A percentile compares a stretch with the other conserved stretches of the same genome.
phyloP scores from a whole-genome alignment of 192 early-diverging fungal genomes.

The Spizellomyces sp. region DNA sequence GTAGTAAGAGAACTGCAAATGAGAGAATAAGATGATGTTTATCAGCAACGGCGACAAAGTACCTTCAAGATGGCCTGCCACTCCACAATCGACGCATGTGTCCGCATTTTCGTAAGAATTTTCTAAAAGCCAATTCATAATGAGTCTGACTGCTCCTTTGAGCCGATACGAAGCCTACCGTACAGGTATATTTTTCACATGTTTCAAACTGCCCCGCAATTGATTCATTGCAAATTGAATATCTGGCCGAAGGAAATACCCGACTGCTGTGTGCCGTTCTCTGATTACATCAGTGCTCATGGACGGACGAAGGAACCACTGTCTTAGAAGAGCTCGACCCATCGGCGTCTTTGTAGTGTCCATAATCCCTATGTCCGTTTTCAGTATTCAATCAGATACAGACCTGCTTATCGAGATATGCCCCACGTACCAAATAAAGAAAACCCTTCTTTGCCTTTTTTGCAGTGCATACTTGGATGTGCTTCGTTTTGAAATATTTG shows the following conservation, averaged over 20 bases:
- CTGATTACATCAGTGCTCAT: slow-evolving; percentile 49
- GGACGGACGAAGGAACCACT: slow-evolving; percentile 72
- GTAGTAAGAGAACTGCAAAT: slow-evolving; percentile 58
- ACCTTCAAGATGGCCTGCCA: slow-evolving; percentile 69
- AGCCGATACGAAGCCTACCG: not conserved
- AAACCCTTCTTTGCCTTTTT: slow-evolving; percentile 65
- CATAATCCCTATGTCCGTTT: slow-evolving; percentile 55
- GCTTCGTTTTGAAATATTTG: slow-evolving; percentile 74
- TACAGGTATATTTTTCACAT: slow-evolving; percentile 46
- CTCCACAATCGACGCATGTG: slow-evolving; percentile 50
- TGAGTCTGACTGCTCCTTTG: not conserved
- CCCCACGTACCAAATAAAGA: slow-evolving; percentile 70
- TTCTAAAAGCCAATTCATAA: slow-evolving; percentile 11
- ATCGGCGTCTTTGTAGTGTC: slow-evolving; percentile 61
- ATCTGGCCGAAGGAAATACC: slow-evolving; percentile 49
- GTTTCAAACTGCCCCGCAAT: slow-evolving; percentile 41
- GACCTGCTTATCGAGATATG: not conserved
- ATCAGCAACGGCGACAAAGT: not conserved
- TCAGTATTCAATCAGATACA: not conserved
- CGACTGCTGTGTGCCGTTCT: slow-evolving; percentile 59
- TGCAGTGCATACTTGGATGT: slow-evolving; percentile 82
- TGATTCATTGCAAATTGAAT: slow-evolving; percentile 46
- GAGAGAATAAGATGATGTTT: not conserved
- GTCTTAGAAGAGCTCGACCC: slow-evolving; percentile 58
- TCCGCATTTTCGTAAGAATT: slow-evolving; percentile 41